Percentiles rank a stretch among this genome's conserved stretches.
These are phyloP conservation scores for Aspergillus clavatus DNA, from an alignment of 2,329 filamentous ascomycete species.

Conservation along the genomic window DNA sequence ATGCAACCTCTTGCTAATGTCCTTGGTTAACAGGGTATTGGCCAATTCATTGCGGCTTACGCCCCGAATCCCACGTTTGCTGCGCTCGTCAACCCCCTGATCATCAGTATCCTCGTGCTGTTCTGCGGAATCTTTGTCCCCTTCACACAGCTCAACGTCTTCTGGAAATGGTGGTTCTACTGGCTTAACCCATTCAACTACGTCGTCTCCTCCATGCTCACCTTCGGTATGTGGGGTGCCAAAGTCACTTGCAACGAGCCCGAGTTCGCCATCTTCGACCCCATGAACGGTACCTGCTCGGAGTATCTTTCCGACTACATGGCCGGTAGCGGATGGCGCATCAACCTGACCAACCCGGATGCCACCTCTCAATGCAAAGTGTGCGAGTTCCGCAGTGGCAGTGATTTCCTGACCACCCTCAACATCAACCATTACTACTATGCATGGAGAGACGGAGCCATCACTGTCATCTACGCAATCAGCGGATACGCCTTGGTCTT, in stretches of 20 bases:
- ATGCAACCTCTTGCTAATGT: background rate
- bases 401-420: slow-evolving; percentile 56
- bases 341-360: slow-evolving; percentile 57
- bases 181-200: slow-evolving; percentile 60
- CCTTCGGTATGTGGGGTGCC: slow-evolving; percentile 48
- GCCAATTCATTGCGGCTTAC: slow-evolving; percentile 75
- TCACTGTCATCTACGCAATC: slow-evolving; percentile 54
- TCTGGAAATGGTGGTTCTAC: slow-evolving; percentile 66
- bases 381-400: slow-evolving; percentile 55
- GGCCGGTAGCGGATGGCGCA: slow-evolving; percentile 38
- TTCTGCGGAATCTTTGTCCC: slow-evolving; percentile 70
- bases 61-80: slow-evolving; percentile 64
- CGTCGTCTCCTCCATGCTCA: slow-evolving; percentile 53
- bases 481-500: slow-evolving; percentile 51
- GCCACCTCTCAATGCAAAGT: slow-evolving; percentile 54
- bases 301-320: slow-evolving; percentile 55
- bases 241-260: slow-evolving; percentile 44
- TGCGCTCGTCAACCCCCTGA: slow-evolving; percentile 68
- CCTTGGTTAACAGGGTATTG: slow-evolving; percentile 51
- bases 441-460: slow-evolving; percentile 62
- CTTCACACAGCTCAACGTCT: slow-evolving; percentile 57
- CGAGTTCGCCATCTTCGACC: slow-evolving; percentile 48
- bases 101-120: slow-evolving; percentile 65
- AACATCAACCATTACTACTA: slow-evolving; percentile 59
- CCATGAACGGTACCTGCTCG: slow-evolving; percentile 47